Conservation (phyloP, 208 protist genomes). For the Leishmania mexicana region DNA sequence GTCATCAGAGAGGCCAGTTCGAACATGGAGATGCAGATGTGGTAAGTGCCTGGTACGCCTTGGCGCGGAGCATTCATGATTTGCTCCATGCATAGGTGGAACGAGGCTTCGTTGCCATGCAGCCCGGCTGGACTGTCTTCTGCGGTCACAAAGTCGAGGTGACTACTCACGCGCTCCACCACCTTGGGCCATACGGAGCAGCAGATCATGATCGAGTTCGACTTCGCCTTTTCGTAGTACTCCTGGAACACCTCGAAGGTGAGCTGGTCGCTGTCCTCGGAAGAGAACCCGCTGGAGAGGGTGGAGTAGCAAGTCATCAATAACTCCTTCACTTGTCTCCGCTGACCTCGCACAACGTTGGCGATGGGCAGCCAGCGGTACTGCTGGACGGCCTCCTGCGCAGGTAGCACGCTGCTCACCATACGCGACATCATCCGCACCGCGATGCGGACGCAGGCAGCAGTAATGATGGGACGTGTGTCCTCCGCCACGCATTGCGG, state of each 20-base stretch:
- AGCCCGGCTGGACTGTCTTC: slow-evolving; percentile 16
- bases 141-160: slow-evolving; percentile 42
- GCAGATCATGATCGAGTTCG: slow-evolving; percentile 53
- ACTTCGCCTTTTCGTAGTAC: slow-evolving; percentile 72
- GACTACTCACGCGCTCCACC: slow-evolving; percentile 40
- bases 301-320: slow-evolving; percentile 39
- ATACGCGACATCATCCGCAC: slow-evolving; percentile 76
- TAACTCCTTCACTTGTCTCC: slow-evolving; percentile 21
- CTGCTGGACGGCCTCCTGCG: slow-evolving; percentile 54
- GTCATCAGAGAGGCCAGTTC: slow-evolving; percentile 44
- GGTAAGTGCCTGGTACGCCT: slow-evolving; percentile 52
- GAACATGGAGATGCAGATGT: slow-evolving; percentile 61
- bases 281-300: slow-evolving; percentile 41
- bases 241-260: slow-evolving; percentile 59
- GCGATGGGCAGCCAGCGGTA: slow-evolving; percentile 61
- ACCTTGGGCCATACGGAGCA: slow-evolving; percentile 58
- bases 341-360: slow-evolving; percentile 27
- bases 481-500: slow-evolving; percentile 31
- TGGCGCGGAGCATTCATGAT: slow-evolving; percentile 47
- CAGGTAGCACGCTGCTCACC: slow-evolving; percentile 49
- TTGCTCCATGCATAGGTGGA: slow-evolving; percentile 19
- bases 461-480: slow-evolving; percentile 30
- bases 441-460: slow-evolving; percentile 52
- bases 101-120: slow-evolving; percentile 14
- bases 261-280: slow-evolving; percentile 51